Evolutionary conservation across 1,139 yeast species (phyloP).

Genomic region (Casaregolazyma lundiana): DNA sequence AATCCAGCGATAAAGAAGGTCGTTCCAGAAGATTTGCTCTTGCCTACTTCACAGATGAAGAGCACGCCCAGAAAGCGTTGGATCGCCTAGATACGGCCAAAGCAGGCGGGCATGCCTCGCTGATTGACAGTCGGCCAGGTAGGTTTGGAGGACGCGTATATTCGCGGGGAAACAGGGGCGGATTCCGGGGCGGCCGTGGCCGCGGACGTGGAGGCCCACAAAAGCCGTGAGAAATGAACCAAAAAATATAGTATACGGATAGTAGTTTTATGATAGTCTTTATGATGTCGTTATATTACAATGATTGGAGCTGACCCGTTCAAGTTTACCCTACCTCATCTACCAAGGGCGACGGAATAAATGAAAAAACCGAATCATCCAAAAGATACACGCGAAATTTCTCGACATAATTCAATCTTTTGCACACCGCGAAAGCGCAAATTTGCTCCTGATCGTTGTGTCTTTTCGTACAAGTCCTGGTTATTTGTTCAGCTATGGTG

Average conservation of each 20-base stretch:
- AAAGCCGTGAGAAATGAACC: not conserved
- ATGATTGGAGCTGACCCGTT: not conserved
- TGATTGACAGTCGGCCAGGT: conserved; percentile 20
- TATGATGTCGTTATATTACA: not conserved
- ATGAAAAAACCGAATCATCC: not conserved
- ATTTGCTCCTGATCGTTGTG: not conserved
- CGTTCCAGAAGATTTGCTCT: conserved; percentile 29
- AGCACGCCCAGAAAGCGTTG: conserved; percentile 34
- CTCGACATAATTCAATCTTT: not conserved
- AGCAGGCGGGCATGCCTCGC: conserved; percentile 26
- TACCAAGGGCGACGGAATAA: not conserved
- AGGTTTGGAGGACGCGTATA: conserved; percentile 14
- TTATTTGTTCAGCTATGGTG: not conserved
- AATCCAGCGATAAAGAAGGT: not conserved
- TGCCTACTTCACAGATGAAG: conserved; percentile 35
- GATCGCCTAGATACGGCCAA: conserved; percentile 32
- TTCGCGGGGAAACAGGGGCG: conserved; percentile 15
- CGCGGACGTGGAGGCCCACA: conserved; percentile 9
- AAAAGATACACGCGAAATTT: not conserved
- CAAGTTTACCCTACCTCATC: not conserved
- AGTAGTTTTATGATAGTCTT: not conserved
- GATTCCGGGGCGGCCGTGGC: conserved; percentile 6
- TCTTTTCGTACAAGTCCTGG: not conserved
- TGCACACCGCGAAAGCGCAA: not conserved
- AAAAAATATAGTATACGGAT: not conserved